phyloP scores from a whole-genome alignment of 2,329 filamentous ascomycete genomes.

The Aspergillus tanneri region DNA sequence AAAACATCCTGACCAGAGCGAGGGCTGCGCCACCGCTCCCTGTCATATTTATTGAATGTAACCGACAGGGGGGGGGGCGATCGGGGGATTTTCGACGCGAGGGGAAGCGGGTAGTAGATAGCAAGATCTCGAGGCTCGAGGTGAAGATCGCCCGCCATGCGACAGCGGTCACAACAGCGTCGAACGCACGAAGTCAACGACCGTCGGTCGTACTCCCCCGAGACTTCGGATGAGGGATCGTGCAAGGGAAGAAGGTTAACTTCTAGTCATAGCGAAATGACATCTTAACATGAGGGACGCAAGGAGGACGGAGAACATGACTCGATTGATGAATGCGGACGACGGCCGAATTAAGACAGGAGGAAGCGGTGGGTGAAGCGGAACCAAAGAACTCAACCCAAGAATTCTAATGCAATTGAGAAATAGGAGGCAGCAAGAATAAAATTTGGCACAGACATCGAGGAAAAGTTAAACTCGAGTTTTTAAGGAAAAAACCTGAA shows the following conservation, averaged over 20 bases:
- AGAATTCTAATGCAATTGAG: too few relatives aligned
- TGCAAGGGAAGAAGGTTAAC: not conserved
- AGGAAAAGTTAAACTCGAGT: too few relatives aligned
- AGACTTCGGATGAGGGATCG: not conserved
- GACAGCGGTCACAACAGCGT: not conserved
- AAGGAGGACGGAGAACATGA: too few relatives aligned
- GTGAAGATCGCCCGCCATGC: not conserved
- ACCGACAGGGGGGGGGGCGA: too few relatives aligned
- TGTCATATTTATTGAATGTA: too few relatives aligned
- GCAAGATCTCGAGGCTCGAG: not conserved
- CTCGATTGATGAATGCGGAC: not conserved
- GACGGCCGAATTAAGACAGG: too few relatives aligned
- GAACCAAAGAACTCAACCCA: too few relatives aligned
- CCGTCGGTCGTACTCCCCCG: not conserved
- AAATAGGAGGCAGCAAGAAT: not conserved
- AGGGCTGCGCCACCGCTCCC: too few relatives aligned
- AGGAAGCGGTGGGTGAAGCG: too few relatives aligned
- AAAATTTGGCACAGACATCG: too few relatives aligned
- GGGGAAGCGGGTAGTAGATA: not conserved
- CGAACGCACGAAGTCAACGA: not conserved
- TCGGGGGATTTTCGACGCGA: not conserved
- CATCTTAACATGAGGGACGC: not conserved
- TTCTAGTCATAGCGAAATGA: not conserved
- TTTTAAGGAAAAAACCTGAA: too few relatives aligned
- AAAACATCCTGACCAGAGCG: slow-evolving; percentile 29